phyloP scores from a whole-genome alignment of 371 early-diverging fungal genomes.

The Actinomortierella wolfii region DNA sequence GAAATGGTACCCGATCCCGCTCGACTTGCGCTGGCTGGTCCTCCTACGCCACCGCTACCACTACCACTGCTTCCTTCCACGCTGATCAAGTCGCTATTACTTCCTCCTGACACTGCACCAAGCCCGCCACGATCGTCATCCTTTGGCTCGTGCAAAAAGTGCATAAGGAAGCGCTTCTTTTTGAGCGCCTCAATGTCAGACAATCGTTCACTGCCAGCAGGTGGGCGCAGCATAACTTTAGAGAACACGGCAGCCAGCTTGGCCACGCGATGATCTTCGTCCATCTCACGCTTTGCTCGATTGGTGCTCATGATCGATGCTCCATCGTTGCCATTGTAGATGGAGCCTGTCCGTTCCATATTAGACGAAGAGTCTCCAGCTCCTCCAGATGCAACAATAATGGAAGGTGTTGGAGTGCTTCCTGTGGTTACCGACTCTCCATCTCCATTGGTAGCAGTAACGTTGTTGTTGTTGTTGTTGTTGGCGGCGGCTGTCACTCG shows the following conservation, averaged over 20 bases:
- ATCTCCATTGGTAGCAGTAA: too few relatives aligned
- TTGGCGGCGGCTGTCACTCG: too few relatives aligned
- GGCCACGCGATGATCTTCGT: constrained; percentile 37
- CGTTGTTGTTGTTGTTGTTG: too few relatives aligned
- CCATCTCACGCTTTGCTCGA: constrained; percentile 21
- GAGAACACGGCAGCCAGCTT: constrained; percentile 41
- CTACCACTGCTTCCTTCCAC: too few relatives aligned
- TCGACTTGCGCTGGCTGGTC: too few relatives aligned
- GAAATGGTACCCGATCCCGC: too few relatives aligned
- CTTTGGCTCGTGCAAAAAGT: constrained; percentile 39
- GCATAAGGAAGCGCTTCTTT: constrained; percentile 38
- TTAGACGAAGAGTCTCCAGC: neutral
- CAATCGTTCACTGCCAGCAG: constrained; percentile 34
- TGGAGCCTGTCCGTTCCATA: constrained; percentile 7
- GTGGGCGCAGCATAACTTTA: constrained; percentile 40
- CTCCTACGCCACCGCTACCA: too few relatives aligned
- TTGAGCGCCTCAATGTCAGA: constrained; percentile 36
- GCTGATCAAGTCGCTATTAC: too few relatives aligned
- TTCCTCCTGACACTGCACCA: too few relatives aligned
- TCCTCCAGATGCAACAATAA: neutral
- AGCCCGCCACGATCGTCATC: constrained; percentile 22
- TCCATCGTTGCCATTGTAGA: constrained; percentile 25
- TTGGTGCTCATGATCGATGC: constrained; percentile 4
- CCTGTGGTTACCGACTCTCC: too few relatives aligned
- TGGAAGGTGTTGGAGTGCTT: too few relatives aligned